A percentile compares a stretch with the other conserved stretches of the same genome.
phyloP scores from a whole-genome alignment of 352 stramenopile genomes.

The Phytophthora megakarya region DNA sequence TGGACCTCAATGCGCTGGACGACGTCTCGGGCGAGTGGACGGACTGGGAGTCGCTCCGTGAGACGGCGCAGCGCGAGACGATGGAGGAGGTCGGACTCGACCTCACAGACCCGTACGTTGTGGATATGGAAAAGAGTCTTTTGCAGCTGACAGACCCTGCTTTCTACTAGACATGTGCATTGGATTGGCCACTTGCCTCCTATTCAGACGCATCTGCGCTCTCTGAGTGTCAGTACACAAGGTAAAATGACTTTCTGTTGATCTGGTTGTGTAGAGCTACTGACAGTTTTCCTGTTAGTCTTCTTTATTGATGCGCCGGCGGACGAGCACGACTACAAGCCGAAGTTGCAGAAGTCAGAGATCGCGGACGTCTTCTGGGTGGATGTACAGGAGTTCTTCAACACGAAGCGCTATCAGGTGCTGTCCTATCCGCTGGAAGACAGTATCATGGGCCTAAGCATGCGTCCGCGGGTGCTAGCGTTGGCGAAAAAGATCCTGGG shows the following conservation, averaged over 20 bases:
- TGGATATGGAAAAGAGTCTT: neutral
- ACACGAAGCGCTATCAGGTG: slow-evolving; percentile 54
- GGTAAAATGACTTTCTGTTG: slow-evolving; percentile 35
- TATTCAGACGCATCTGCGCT: slow-evolving; percentile 67
- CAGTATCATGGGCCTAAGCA: slow-evolving; percentile 48
- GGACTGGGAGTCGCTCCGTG: slow-evolving; percentile 67
- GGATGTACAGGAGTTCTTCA: slow-evolving; percentile 78
- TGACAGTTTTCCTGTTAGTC: slow-evolving; percentile 42
- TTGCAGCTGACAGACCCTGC: slow-evolving; percentile 13
- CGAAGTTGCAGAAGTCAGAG: slow-evolving; percentile 65
- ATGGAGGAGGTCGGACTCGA: slow-evolving; percentile 84
- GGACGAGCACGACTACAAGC: slow-evolving; percentile 52
- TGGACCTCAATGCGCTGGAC: slow-evolving; percentile 32
- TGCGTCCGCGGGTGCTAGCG: slow-evolving; percentile 38
- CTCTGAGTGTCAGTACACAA: slow-evolving; percentile 71
- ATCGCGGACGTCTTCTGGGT: slow-evolving; percentile 86
- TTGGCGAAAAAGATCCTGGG: slow-evolving; percentile 48
- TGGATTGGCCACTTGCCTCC: slow-evolving; percentile 66
- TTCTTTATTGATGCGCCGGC: slow-evolving; percentile 68
- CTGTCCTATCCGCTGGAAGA: slow-evolving; percentile 68
- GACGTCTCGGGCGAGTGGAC: slow-evolving; percentile 41
- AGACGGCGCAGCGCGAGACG: slow-evolving; percentile 79
- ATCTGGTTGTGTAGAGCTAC: neutral
- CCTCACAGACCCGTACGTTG: slow-evolving; percentile 54
- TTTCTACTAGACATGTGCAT: slow-evolving; percentile 55